phyloP scores from a whole-genome alignment of 345 rosid genomes.

The Hypericum androsaemum region DNA sequence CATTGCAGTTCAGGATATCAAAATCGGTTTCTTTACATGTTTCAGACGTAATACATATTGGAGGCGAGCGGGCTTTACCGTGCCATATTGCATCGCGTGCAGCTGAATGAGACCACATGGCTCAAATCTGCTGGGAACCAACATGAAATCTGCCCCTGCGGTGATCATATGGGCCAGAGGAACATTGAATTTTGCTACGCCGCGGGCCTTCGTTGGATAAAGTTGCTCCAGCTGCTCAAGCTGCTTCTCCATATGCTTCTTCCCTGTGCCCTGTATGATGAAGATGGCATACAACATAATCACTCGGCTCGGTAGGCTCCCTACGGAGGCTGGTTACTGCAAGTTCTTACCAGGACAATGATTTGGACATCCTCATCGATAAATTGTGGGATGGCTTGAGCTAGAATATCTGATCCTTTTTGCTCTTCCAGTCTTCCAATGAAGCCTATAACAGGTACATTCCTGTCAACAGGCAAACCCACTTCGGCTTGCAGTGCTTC shows the following conservation, averaged over 20 bases:
- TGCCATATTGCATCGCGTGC: slow-evolving; percentile 97
- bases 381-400: slow-evolving; percentile 55
- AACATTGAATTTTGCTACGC: slow-evolving; percentile 69
- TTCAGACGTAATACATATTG: background rate
- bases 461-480: slow-evolving; percentile 74
- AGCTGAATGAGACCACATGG: slow-evolving; percentile 97
- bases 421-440: slow-evolving; percentile 96
- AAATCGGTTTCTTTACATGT: background rate
- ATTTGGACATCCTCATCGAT: slow-evolving; percentile 60
- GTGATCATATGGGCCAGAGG: slow-evolving; percentile 83
- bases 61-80: slow-evolving; percentile 25
- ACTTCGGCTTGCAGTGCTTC: slow-evolving; percentile 89
- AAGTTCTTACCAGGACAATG: slow-evolving; percentile 56
- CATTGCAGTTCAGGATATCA: background rate
- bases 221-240: slow-evolving; percentile 47
- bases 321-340: background rate
- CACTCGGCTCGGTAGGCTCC: background rate
- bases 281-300: background rate
- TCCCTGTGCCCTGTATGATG: slow-evolving; percentile 72
- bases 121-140: slow-evolving; percentile 87
- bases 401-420: slow-evolving; percentile 90
- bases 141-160: slow-evolving; percentile 80
- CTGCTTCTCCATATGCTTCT: slow-evolving; percentile 68
- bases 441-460: slow-evolving; percentile 82
- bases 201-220: slow-evolving; percentile 63